These are phyloP conservation scores for Panicum miliaceum DNA, from an alignment of 176 grass and related monocot genomes.

Conservation along the genomic window DNA sequence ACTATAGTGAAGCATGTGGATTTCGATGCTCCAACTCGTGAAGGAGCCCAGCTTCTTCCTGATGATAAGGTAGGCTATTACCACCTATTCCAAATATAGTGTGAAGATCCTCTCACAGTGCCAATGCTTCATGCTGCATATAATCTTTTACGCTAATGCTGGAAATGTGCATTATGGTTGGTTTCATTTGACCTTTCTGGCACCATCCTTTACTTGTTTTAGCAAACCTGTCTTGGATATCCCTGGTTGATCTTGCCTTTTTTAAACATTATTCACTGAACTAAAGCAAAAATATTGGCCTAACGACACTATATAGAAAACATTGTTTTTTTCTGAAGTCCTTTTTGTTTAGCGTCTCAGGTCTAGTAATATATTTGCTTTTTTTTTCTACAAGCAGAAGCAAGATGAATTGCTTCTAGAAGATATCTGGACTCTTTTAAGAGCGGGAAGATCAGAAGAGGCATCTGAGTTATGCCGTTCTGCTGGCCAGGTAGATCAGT, in stretches of 20 bases:
- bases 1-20: slow-evolving; percentile 86
- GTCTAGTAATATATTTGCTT: neutral
- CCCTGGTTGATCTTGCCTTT: neutral
- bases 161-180: slow-evolving; percentile 22
- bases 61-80: slow-evolving; percentile 80
- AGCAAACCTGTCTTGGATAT: slow-evolving; percentile 14
- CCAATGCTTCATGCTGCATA: neutral
- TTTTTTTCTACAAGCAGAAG: slow-evolving; percentile 67
- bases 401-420: slow-evolving; percentile 96
- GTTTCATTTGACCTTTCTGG: neutral
- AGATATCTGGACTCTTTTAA: slow-evolving; percentile 95
- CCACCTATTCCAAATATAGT: slow-evolving; percentile 4
- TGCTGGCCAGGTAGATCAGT: slow-evolving; percentile 80
- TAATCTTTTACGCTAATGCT: slow-evolving; percentile 18
- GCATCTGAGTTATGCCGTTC: slow-evolving; percentile 90
- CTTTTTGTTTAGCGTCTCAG: slow-evolving; percentile 26
- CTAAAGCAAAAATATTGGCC: neutral
- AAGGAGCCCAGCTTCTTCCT: slow-evolving; percentile 74
- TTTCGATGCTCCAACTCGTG: slow-evolving; percentile 97
- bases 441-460: slow-evolving; percentile 92
- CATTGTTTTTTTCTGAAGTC: neutral
- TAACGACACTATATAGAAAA: slow-evolving; percentile 18
- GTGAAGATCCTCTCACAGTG: slow-evolving; percentile 11
- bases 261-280: slow-evolving; percentile 22
- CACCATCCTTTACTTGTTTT: slow-evolving; percentile 15